A percentile compares a stretch with the other conserved stretches of the same genome.
Conservation (phyloP, 108 stramenopile genomes). For the Cylindrotheca closterium region DNA sequence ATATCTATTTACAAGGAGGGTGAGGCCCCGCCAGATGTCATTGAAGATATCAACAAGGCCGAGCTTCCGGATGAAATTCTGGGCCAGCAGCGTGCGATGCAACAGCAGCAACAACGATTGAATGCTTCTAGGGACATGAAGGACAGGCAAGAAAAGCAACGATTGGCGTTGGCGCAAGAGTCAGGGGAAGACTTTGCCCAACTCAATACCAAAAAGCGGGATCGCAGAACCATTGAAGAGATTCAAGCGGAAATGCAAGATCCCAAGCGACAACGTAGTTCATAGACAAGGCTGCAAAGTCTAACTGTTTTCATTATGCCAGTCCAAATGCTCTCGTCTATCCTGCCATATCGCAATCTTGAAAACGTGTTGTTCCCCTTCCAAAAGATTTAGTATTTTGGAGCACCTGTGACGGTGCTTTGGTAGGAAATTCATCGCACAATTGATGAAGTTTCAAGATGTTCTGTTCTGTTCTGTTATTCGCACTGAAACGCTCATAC, state of each 20-base stretch:
- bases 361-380: no score
- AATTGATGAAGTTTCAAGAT: no score
- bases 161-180: conserved; percentile 14
- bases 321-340: no score
- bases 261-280: conserved; percentile 17
- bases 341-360: no score
- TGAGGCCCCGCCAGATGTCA: conserved; percentile 71
- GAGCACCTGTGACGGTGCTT: no score
- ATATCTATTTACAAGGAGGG: conserved; percentile 84
- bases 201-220: conserved; percentile 79
- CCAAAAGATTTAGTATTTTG: no score
- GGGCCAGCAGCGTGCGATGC: conserved; percentile 63
- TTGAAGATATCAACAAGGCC: conserved; percentile 78
- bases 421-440: no score
- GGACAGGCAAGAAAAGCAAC: conserved; percentile 27
- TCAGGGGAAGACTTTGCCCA: conserved; percentile 37
- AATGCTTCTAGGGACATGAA: conserved; percentile 35
- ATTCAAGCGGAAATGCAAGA: conserved; percentile 56
- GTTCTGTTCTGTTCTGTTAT: no score
- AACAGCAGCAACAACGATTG: conserved; percentile 47
- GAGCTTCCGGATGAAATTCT: conserved; percentile 81
- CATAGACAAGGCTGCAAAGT: no score
- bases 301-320: no score
- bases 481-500: no score
- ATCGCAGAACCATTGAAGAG: conserved; percentile 83